Evolutionary conservation across 129 eudicot genomes (phyloP).

Genomic region (Chrysanthemum seticuspe): DNA sequence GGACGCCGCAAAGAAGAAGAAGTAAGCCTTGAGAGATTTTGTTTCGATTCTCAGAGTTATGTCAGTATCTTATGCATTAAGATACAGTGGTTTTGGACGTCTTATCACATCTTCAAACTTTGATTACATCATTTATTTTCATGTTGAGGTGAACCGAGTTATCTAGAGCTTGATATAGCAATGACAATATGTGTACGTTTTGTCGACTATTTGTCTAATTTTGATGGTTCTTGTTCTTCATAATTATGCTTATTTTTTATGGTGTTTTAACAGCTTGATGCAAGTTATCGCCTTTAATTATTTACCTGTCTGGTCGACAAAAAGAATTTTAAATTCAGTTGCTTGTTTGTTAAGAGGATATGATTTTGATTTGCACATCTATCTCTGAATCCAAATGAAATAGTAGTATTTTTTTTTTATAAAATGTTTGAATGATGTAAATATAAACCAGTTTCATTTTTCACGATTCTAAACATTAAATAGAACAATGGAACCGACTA

Average conservation of each 20-base stretch:
- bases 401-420: too few species aligned
- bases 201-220: constrained; percentile 4
- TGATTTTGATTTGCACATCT: too few species aligned
- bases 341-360: too few species aligned
- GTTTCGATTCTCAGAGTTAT: constrained; percentile 21
- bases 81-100: constrained; percentile 16
- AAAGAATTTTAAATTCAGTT: too few species aligned
- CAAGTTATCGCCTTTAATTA: too few species aligned
- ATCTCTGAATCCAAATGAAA: too few species aligned
- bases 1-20: constrained; percentile 91
- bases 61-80: constrained; percentile 8
- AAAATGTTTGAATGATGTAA: too few species aligned
- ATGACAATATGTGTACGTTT: constrained; percentile 16
- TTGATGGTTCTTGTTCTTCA: constrained; percentile 19
- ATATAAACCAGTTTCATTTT: too few species aligned
- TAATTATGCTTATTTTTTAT: background rate
- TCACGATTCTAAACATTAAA: too few species aligned
- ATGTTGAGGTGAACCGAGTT: constrained; percentile 23
- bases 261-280: background rate
- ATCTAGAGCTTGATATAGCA: constrained; percentile 23
- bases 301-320: too few species aligned
- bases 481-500: too few species aligned
- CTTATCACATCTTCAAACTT: constrained; percentile 13
- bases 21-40: constrained; percentile 35
- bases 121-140: constrained; percentile 10